These are phyloP conservation scores for Eutrema yunnanense DNA, from an alignment of 345 rosid species.

Conservation along the genomic window DNA sequence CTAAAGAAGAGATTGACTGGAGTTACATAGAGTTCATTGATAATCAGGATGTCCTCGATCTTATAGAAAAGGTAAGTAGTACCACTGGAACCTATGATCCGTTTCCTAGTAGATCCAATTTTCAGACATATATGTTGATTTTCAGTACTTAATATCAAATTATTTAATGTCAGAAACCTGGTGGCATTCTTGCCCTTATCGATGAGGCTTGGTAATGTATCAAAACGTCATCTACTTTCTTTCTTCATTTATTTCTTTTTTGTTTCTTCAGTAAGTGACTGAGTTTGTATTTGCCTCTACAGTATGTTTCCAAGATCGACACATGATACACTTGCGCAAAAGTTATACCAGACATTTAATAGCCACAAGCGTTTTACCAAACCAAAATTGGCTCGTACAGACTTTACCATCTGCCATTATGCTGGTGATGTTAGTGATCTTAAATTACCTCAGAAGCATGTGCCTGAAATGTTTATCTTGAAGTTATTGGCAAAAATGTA, in stretches of 20 bases:
- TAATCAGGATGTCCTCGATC: constrained; percentile 93
- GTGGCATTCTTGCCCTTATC: constrained; percentile 94
- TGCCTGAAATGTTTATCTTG: background rate
- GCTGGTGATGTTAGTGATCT: constrained; percentile 86
- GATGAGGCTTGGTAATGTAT: constrained; percentile 92
- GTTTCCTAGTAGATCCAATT: background rate
- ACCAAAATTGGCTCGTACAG: constrained; percentile 88
- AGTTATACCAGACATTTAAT: constrained; percentile 89
- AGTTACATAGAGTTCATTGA: constrained; percentile 96
- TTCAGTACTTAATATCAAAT: constrained; percentile 23
- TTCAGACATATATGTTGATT: background rate
- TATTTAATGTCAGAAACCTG: constrained; percentile 79
- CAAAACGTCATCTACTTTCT: background rate
- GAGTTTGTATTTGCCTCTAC: constrained; percentile 30
- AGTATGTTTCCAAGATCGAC: constrained; percentile 99
- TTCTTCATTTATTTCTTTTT: background rate
- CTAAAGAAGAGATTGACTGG: constrained; percentile 94
- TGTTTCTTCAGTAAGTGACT: constrained; percentile 8
- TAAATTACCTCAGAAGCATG: constrained; percentile 12
- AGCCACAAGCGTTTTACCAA: constrained; percentile 82
- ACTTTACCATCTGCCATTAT: constrained; percentile 91
- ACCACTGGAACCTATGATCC: background rate
- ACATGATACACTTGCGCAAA: constrained; percentile 89
- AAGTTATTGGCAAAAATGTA: background rate
- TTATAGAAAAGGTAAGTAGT: constrained; percentile 79